These are phyloP conservation scores for Clitocybe nebularis DNA, from an alignment of 1,284 basidiomycete genomes.

Conservation along the genomic window DNA sequence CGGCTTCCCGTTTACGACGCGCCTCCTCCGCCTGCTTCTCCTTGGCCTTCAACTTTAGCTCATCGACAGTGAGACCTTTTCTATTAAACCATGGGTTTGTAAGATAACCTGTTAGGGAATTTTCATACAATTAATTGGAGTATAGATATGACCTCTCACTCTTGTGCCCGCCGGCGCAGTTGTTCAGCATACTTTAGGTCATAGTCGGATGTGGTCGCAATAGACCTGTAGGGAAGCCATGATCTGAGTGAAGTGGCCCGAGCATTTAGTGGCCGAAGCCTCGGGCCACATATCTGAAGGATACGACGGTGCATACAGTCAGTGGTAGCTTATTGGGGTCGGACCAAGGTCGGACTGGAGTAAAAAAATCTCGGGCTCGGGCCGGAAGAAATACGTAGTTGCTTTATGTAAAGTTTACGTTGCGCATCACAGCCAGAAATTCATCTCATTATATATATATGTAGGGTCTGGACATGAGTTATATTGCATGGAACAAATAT, in stretches of 20 bases:
- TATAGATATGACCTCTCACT: slow-evolving; percentile 26
- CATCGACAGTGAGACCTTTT: slow-evolving; percentile 37
- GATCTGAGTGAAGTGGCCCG: neutral
- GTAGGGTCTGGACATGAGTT: too few relatives aligned
- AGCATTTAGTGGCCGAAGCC: neutral
- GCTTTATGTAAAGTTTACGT: too few relatives aligned
- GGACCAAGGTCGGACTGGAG: neutral
- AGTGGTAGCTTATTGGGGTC: neutral
- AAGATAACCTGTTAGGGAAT: slow-evolving; percentile 12
- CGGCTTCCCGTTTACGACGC: slow-evolving; percentile 21
- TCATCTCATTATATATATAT: too few relatives aligned
- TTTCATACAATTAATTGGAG: slow-evolving; percentile 10
- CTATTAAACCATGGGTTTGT: slow-evolving; percentile 23
- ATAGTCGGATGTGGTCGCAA: slow-evolving; percentile 14
- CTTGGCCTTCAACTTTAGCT: slow-evolving; percentile 33
- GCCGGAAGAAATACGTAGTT: too few relatives aligned
- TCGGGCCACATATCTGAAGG: slow-evolving; percentile 5
- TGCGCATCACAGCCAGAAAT: too few relatives aligned
- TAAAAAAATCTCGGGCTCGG: neutral
- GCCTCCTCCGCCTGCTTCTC: slow-evolving; percentile 31
- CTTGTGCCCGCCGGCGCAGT: slow-evolving; percentile 27
- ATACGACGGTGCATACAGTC: slow-evolving; percentile 13
- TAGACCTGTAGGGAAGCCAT: slow-evolving; percentile 1
- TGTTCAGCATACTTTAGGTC: slow-evolving; percentile 34
- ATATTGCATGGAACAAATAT: slow-evolving; percentile 11